Conservation (phyloP, 2,329 filamentous ascomycete species). For the Aspergillus fischeri region DNA sequence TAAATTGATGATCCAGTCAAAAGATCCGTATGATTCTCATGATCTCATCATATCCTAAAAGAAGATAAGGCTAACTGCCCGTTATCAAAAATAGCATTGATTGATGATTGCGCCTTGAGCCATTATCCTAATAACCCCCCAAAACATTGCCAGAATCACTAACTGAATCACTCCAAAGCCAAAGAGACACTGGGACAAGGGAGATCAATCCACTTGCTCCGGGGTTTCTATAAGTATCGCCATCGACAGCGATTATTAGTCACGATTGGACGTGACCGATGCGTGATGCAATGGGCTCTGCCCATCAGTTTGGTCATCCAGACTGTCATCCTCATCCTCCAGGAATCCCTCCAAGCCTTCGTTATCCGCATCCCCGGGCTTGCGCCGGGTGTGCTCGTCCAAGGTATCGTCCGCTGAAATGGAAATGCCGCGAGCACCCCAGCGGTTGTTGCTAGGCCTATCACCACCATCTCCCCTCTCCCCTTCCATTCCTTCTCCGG, state of each 20-base stretch:
- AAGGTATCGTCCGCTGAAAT: constrained; percentile 56
- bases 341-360: constrained; percentile 17
- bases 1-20: background rate
- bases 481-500: constrained; percentile 27
- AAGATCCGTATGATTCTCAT: background rate
- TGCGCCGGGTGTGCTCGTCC: constrained; percentile 19
- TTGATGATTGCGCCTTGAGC: background rate
- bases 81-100: background rate
- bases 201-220: constrained; percentile 1
- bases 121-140: background rate
- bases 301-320: constrained; percentile 1
- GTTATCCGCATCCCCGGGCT: constrained; percentile 6
- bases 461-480: constrained; percentile 18
- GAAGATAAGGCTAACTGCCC: background rate
- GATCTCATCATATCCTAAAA: background rate
- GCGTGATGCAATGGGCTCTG: constrained; percentile 3
- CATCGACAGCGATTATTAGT: constrained; percentile 3
- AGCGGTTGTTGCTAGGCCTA: constrained; percentile 41
- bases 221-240: constrained; percentile 3
- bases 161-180: background rate
- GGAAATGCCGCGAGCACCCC: constrained; percentile 57
- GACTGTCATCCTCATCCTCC: constrained; percentile 18
- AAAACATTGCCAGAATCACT: background rate
- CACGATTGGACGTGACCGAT: background rate
- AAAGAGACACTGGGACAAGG: background rate